Evolutionary conservation across 495 filamentous ascomycete genomes (phyloP).

Genomic region (Lasiosphaeriaceae sp.): DNA sequence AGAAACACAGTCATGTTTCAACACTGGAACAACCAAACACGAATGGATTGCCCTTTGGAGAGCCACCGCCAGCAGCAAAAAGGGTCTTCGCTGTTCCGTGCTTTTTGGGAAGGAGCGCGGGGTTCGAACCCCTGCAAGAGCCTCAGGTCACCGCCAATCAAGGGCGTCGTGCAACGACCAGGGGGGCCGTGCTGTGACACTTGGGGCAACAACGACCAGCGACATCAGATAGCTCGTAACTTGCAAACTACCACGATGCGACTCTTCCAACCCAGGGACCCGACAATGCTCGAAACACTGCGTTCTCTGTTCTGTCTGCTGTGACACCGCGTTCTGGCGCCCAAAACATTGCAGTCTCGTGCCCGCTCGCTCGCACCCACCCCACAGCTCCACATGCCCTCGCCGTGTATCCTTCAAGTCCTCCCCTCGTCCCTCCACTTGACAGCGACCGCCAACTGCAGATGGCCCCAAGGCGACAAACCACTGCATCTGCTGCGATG

Average conservation of each 20-base stretch:
- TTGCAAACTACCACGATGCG: slow-evolving; percentile 17
- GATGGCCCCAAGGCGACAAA: neutral
- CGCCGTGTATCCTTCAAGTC: neutral
- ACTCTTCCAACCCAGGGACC: slow-evolving; percentile 8
- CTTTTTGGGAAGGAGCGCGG: slow-evolving; percentile 4
- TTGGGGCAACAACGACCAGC: slow-evolving; percentile 26
- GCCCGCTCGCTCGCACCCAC: neutral
- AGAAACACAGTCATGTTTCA: slow-evolving; percentile 36
- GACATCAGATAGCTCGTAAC: slow-evolving; percentile 16
- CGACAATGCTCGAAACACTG: neutral
- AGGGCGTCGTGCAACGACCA: slow-evolving; percentile 12
- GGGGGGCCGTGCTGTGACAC: slow-evolving; percentile 36
- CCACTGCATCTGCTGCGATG: neutral
- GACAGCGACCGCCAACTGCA: neutral
- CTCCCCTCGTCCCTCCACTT: neutral
- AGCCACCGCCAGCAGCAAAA: slow-evolving; percentile 3
- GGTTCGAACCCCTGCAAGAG: slow-evolving; percentile 15
- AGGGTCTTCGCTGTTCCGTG: neutral
- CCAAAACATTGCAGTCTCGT: neutral
- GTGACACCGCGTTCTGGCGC: neutral
- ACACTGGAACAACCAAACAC: slow-evolving; percentile 29
- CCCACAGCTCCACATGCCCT: neutral
- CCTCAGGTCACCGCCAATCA: slow-evolving; percentile 26
- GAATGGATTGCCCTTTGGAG: slow-evolving; percentile 12
- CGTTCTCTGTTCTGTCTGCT: neutral